Percentiles rank a stretch among this genome's conserved stretches.
phyloP scores from a whole-genome alignment of 176 grass and related monocot genomes.

The Zea luxurians region DNA sequence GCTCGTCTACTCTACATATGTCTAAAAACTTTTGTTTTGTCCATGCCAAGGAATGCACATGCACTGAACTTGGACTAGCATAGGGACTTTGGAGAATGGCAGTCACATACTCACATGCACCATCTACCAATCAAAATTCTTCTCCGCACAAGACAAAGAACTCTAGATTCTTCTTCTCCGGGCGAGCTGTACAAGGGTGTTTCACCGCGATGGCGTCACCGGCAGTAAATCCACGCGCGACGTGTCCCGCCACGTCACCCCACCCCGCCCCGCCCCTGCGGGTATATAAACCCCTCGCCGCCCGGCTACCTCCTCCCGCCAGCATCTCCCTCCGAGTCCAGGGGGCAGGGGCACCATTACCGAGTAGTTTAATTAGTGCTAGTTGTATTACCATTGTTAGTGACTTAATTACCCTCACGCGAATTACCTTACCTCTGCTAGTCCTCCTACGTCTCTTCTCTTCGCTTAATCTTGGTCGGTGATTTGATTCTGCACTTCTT shows the following conservation, averaged over 20 bases:
- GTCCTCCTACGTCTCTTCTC: background rate
- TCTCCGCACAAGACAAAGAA: background rate
- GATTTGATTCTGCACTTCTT: too few species aligned
- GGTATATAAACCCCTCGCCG: slow-evolving; percentile 39
- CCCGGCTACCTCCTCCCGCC: background rate
- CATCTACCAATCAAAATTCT: background rate
- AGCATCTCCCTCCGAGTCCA: background rate
- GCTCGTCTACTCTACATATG: too few species aligned
- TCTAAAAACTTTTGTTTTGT: too few species aligned
- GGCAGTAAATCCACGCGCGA: background rate
- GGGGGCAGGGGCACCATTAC: slow-evolving; percentile 9
- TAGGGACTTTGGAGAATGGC: too few species aligned
- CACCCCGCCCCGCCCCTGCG: background rate
- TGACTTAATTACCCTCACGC: slow-evolving; percentile 14
- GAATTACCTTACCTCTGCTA: background rate
- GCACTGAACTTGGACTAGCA: background rate
- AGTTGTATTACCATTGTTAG: background rate
- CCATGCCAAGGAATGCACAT: background rate
- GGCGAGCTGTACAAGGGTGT: background rate
- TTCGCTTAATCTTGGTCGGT: background rate
- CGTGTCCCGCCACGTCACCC: slow-evolving; percentile 33
- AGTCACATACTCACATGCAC: background rate
- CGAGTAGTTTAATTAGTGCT: background rate
- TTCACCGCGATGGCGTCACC: background rate
- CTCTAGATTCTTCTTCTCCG: background rate